Conservation (phyloP, 1,139 yeast genomes). For the Lodderomyces margitis region DNA sequence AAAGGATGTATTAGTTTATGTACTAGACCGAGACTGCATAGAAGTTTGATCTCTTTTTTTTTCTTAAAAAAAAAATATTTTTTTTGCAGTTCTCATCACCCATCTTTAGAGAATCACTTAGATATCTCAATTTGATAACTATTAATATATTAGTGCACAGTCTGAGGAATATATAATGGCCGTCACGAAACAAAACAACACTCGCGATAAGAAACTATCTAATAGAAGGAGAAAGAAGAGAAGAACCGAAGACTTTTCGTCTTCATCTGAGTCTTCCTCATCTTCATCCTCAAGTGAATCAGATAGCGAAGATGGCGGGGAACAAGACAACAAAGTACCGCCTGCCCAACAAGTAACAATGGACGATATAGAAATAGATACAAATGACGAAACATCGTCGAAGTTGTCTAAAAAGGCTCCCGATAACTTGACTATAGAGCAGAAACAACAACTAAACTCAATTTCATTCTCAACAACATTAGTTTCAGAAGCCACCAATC, state of each 20-base stretch:
- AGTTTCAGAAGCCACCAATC: slow-evolving; percentile 17
- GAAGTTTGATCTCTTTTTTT: not conserved
- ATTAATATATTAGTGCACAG: not conserved
- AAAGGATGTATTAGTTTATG: too few relatives aligned
- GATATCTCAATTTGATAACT: not conserved
- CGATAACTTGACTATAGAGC: slow-evolving; percentile 21
- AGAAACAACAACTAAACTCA: slow-evolving; percentile 24
- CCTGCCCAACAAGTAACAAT: slow-evolving; percentile 26
- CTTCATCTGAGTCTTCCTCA: slow-evolving; percentile 43
- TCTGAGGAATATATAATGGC: slow-evolving; percentile 6
- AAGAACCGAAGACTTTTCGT: slow-evolving; percentile 65
- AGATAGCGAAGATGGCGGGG: slow-evolving; percentile 8
- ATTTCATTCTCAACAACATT: slow-evolving; percentile 29
- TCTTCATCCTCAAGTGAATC: slow-evolving; percentile 20
- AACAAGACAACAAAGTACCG: slow-evolving; percentile 3
- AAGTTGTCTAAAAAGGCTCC: slow-evolving; percentile 11
- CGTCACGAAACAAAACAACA: not conserved
- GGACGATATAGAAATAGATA: slow-evolving; percentile 33
- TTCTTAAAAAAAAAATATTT: too few relatives aligned
- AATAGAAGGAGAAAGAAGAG: slow-evolving; percentile 68
- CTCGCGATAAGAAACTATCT: slow-evolving; percentile 10
- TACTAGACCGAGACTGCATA: not conserved
- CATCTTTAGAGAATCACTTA: too few relatives aligned
- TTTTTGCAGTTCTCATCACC: not conserved
- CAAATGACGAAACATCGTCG: slow-evolving; percentile 36